phyloP scores from a whole-genome alignment of 768 basidiomycete species.

The Boletus speciosus region DNA sequence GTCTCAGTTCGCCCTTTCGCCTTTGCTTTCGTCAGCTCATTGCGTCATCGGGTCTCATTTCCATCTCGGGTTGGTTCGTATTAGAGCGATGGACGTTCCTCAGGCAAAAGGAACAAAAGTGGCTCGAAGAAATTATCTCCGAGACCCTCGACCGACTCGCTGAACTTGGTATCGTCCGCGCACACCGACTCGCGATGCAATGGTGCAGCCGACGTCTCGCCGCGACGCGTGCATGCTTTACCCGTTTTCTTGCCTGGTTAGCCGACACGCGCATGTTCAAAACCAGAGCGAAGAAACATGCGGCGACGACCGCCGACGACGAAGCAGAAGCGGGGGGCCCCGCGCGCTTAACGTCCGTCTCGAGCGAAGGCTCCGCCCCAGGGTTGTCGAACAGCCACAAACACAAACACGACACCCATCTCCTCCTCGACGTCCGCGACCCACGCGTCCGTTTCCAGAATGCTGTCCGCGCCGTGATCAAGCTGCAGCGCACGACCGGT shows the following conservation, averaged over 20 bases:
- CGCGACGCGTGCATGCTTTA: constrained; percentile 3
- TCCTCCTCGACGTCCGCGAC: constrained; percentile 19
- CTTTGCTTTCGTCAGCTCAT: constrained; percentile 19
- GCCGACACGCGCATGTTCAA: neutral
- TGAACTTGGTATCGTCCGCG: constrained; percentile 21
- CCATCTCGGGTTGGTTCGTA: constrained; percentile 51
- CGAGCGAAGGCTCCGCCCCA: neutral
- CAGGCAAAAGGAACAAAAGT: constrained; percentile 42
- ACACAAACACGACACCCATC: constrained; percentile 4
- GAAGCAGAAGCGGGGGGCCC: neutral
- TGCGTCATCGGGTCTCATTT: constrained; percentile 38
- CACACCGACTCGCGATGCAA: constrained; percentile 17
- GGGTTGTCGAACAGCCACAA: neutral
- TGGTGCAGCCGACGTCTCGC: constrained; percentile 22
- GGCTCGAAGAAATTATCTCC: constrained; percentile 41
- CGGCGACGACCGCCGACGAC: neutral
- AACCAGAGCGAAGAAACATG: neutral
- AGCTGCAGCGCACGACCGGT: constrained; percentile 32
- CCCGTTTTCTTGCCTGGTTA: constrained; percentile 13
- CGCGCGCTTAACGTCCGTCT: neutral
- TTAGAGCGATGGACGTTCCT: constrained; percentile 46
- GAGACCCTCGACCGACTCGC: constrained; percentile 23
- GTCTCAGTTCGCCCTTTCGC: neutral
- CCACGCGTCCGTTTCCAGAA: constrained; percentile 36
- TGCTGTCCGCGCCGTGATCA: constrained; percentile 42